Conservation (phyloP, 2,329 filamentous ascomycete species). For the Zasmidium cellare region DNA sequence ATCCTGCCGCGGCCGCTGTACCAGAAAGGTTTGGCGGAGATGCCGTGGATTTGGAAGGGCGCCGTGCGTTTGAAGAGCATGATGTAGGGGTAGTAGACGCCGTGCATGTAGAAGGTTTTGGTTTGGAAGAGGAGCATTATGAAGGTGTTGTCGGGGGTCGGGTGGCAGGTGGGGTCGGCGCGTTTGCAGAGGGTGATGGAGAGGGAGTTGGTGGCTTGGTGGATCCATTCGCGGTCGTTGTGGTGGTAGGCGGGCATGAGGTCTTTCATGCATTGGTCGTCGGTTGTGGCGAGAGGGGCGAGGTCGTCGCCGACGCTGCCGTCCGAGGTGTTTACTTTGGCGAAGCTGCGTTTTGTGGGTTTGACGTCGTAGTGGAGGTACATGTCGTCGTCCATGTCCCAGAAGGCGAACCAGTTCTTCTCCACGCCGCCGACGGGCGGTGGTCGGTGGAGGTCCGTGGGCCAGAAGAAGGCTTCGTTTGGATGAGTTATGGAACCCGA, state of each 20-base stretch:
- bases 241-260: conserved; percentile 17
- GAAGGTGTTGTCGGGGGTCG: conserved; percentile 52
- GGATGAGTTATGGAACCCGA: background rate
- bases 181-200: conserved; percentile 55
- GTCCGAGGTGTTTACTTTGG: conserved; percentile 44
- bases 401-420: conserved; percentile 64
- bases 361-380: conserved; percentile 56
- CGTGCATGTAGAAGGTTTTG: conserved; percentile 52
- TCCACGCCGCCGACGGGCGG: conserved; percentile 47
- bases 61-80: conserved; percentile 49
- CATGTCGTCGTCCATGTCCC: conserved; percentile 48
- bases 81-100: conserved; percentile 56
- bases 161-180: conserved; percentile 45
- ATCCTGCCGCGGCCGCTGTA: conserved; percentile 47
- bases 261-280: conserved; percentile 51
- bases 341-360: conserved; percentile 49
- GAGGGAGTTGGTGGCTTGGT: conserved; percentile 61
- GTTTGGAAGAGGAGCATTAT: conserved; percentile 56
- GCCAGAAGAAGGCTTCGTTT: conserved; percentile 36
- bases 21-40: conserved; percentile 56
- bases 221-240: conserved; percentile 48
- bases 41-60: conserved; percentile 51
- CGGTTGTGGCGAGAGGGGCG: conserved; percentile 37
- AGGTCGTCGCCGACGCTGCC: conserved; percentile 52
- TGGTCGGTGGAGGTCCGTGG: conserved; percentile 54